Percentiles rank a stretch among this genome's conserved stretches.
phyloP scores from a whole-genome alignment of 371 early-diverging fungal genomes.

The Zopfochytrium polystomum region DNA sequence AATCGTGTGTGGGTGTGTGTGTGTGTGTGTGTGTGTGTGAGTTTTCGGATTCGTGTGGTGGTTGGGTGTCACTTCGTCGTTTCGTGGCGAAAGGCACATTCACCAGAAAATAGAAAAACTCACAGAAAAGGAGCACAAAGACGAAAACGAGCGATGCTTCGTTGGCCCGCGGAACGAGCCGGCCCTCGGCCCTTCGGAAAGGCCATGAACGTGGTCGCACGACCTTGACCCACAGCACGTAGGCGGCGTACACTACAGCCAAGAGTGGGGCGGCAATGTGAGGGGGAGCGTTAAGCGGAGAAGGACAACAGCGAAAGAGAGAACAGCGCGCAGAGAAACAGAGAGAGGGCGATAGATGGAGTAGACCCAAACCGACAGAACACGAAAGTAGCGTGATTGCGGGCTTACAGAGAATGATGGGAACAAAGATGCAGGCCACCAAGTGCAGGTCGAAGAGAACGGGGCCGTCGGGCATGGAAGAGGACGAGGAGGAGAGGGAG shows the following conservation, averaged over 20 bases:
- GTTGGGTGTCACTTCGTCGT: too few relatives aligned
- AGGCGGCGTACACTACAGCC: neutral
- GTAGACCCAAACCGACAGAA: neutral
- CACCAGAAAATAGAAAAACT: neutral
- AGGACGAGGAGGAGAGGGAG: neutral
- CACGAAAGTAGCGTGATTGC: neutral
- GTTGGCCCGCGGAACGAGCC: too few relatives aligned
- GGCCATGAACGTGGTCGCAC: too few relatives aligned
- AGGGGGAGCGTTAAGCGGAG: neutral
- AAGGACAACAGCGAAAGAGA: neutral
- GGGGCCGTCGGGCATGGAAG: neutral
- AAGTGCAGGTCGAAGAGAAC: slow-evolving; percentile 1
- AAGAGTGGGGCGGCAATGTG: neutral
- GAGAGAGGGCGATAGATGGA: neutral
- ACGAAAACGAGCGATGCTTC: too few relatives aligned
- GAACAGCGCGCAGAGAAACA: too few relatives aligned
- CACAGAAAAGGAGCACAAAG: too few relatives aligned
- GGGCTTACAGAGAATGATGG: neutral
- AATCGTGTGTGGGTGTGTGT: too few relatives aligned
- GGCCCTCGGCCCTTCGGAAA: neutral
- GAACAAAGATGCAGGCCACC: too few relatives aligned
- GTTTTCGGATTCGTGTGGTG: too few relatives aligned
- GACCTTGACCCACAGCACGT: neutral
- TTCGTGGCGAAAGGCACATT: neutral
- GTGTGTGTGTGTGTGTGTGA: too few relatives aligned